These are phyloP conservation scores for Scheffersomyces segobiensis DNA, from an alignment of 1,139 yeast species.

Conservation along the genomic window DNA sequence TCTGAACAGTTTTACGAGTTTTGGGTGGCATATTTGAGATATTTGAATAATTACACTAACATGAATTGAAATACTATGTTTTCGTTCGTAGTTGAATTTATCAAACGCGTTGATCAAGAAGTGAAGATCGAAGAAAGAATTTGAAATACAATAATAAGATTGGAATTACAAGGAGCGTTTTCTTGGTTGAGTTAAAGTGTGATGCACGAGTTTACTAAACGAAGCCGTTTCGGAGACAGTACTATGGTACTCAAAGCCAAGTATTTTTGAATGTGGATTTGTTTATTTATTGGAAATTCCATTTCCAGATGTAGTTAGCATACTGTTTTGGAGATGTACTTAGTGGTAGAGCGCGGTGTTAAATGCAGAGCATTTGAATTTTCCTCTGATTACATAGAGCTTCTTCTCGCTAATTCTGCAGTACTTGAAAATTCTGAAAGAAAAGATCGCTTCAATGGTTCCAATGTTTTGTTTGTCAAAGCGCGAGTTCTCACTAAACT, in stretches of 20 bases:
- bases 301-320: neutral
- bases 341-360: neutral
- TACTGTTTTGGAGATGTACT: neutral
- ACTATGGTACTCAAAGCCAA: neutral
- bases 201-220: neutral
- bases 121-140: neutral
- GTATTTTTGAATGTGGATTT: neutral
- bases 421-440: too few species aligned
- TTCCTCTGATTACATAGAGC: too few species aligned
- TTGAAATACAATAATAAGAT: neutral
- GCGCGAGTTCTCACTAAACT: neutral
- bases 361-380: neutral
- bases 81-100: neutral
- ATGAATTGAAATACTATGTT: neutral
- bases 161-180: neutral
- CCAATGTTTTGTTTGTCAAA: too few species aligned
- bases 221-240: neutral
- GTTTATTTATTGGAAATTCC: neutral
- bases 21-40: slow-evolving; percentile 6
- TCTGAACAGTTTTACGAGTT: slow-evolving; percentile 5
- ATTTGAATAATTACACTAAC: neutral
- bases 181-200: neutral
- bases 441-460: too few species aligned
- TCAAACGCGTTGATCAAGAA: neutral
- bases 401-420: too few species aligned